phyloP scores from a whole-genome alignment of 257 asterid species.

The Solanum rostratum region DNA sequence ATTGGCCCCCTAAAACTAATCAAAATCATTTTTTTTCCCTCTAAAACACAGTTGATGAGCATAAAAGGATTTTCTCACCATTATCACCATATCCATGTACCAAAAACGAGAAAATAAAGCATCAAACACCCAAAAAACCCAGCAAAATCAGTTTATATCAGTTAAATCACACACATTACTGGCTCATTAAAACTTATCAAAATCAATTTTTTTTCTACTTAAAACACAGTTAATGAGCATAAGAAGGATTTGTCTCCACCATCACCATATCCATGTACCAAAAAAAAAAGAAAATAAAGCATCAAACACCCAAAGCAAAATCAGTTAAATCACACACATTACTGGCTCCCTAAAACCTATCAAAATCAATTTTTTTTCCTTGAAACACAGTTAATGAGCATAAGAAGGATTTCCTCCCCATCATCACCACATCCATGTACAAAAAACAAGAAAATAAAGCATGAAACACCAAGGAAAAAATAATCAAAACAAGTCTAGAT shows the following conservation, averaged over 20 bases:
- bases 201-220: not conserved
- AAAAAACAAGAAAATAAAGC: too few species aligned
- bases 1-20: not conserved
- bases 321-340: not conserved
- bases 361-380: not conserved
- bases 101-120: not conserved
- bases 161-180: not conserved
- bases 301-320: not conserved
- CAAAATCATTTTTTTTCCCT: not conserved
- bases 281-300: not conserved
- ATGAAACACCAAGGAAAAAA: too few species aligned
- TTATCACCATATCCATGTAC: not conserved
- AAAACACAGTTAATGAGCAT: not conserved
- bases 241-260: not conserved
- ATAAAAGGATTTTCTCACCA: too few species aligned
- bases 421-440: not conserved
- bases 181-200: not conserved
- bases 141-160: not conserved
- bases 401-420: not conserved
- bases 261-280: not conserved
- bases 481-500: too few species aligned
- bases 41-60: not conserved
- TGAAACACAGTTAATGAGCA: not conserved
- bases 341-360: not conserved
- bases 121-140: not conserved